Evolutionary conservation across 2,329 filamentous ascomycete genomes (phyloP).

Genomic region (Aspergillus piperis): DNA sequence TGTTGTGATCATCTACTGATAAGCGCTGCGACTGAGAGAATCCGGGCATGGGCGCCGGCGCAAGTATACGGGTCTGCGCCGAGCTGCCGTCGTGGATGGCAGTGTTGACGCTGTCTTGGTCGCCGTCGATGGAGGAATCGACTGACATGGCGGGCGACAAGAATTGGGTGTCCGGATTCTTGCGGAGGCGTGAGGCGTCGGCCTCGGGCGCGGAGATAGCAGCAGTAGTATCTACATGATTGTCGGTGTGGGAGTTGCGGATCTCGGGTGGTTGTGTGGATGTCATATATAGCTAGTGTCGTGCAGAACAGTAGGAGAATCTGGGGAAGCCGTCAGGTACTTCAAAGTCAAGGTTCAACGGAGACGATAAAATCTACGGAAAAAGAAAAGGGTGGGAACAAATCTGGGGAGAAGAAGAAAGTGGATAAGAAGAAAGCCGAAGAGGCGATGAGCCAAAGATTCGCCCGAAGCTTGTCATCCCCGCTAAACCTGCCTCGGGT

Average conservation of each 20-base stretch:
- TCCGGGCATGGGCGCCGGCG: conserved; percentile 15
- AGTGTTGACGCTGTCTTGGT: conserved; percentile 22
- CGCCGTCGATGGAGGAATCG: conserved; percentile 15
- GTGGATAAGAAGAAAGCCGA: background rate
- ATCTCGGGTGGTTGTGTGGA: conserved; percentile 10
- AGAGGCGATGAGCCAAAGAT: background rate
- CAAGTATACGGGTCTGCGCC: conserved; percentile 11
- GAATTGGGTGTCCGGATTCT: background rate
- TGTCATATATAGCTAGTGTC: conserved; percentile 12
- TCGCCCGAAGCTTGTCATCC: conserved; percentile 9
- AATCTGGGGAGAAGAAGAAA: background rate
- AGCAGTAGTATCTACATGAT: conserved; percentile 17
- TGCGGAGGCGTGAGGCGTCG: conserved; percentile 8
- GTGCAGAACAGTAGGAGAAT: background rate
- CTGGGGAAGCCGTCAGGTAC: background rate
- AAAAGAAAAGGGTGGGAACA: background rate
- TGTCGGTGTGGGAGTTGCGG: conserved; percentile 3
- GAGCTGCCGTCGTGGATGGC: conserved; percentile 18
- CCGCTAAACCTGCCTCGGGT: conserved; percentile 12
- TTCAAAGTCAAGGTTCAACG: background rate
- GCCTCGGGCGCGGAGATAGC: background rate
- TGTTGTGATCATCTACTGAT: conserved; percentile 10
- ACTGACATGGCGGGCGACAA: background rate
- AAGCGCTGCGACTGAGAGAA: conserved; percentile 18
- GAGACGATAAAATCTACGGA: conserved; percentile 1